These are phyloP conservation scores for Phytophthora niederhauseri DNA, from an alignment of 352 stramenopile genomes.

Conservation along the genomic window DNA sequence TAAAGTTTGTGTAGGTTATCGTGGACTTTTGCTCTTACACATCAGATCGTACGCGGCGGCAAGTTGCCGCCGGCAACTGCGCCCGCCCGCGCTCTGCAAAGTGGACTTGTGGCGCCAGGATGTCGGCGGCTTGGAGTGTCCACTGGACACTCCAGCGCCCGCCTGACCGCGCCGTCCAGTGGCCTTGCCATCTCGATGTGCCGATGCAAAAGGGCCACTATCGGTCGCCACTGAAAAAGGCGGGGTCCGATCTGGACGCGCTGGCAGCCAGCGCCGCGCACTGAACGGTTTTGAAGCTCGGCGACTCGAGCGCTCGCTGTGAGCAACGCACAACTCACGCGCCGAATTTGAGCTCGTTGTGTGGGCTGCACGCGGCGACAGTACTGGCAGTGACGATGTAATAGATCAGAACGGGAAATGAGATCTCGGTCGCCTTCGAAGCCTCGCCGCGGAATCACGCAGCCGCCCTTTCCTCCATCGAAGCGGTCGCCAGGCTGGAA, in stretches of 20 bases:
- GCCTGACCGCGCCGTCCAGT: slow-evolving; percentile 11
- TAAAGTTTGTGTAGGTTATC: background rate
- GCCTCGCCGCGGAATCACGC: background rate
- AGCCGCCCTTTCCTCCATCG: slow-evolving; percentile 1
- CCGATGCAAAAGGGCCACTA: slow-evolving; percentile 5
- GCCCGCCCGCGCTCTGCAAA: background rate
- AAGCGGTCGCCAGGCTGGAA: slow-evolving; percentile 7
- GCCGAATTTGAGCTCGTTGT: slow-evolving; percentile 10
- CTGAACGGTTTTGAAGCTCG: background rate
- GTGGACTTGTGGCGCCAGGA: slow-evolving; percentile 9
- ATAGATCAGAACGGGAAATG: background rate
- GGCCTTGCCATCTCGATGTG: slow-evolving; percentile 15
- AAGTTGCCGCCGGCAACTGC: background rate
- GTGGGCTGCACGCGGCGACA: background rate
- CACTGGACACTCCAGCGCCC: too few relatives aligned
- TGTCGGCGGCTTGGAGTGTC: slow-evolving; percentile 5
- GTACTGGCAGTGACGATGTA: background rate
- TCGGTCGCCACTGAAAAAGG: slow-evolving; percentile 8
- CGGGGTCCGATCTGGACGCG: slow-evolving; percentile 18
- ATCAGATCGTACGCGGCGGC: background rate
- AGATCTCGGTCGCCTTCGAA: background rate
- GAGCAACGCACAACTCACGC: slow-evolving; percentile 18
- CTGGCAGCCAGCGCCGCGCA: background rate
- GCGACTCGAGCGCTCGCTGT: background rate
- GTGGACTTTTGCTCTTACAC: background rate